Conservation (phyloP, 108 stramenopile genomes). For the Nitzschia inconspicua region DNA sequence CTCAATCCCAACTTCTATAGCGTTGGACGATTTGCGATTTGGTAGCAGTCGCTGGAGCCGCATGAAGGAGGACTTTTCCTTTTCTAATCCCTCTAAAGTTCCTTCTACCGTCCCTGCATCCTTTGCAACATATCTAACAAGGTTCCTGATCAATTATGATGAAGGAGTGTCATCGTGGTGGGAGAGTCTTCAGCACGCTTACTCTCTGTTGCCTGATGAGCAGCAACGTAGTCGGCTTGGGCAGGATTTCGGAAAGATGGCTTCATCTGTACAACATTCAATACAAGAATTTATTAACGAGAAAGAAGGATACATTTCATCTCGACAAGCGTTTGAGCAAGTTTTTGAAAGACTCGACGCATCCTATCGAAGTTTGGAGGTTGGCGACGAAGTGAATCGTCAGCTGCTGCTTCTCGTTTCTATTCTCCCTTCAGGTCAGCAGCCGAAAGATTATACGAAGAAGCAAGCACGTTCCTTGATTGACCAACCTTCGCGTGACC, state of each 20-base stretch:
- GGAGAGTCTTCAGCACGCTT: slow-evolving; percentile 26
- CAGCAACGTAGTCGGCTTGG: slow-evolving; percentile 41
- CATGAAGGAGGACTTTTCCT: too few relatives aligned
- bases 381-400: slow-evolving; percentile 32
- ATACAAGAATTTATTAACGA: slow-evolving; percentile 12
- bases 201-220: slow-evolving; percentile 44
- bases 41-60: too few relatives aligned
- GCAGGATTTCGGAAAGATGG: slow-evolving; percentile 55
- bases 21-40: too few relatives aligned
- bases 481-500: neutral
- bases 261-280: slow-evolving; percentile 49
- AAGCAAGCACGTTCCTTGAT: too few relatives aligned
- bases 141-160: slow-evolving; percentile 77
- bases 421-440: slow-evolving; percentile 62
- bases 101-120: slow-evolving; percentile 63
- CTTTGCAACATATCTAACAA: slow-evolving; percentile 65
- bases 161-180: slow-evolving; percentile 59
- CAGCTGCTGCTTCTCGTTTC: slow-evolving; percentile 66
- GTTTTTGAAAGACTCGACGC: slow-evolving; percentile 31
- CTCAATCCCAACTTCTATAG: too few relatives aligned
- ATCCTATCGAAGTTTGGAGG: slow-evolving; percentile 19
- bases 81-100: too few relatives aligned
- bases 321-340: slow-evolving; percentile 10
- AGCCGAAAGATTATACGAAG: slow-evolving; percentile 44
- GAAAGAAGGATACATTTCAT: too few relatives aligned